phyloP scores from a whole-genome alignment of 352 stramenopile species.

The Paralagenidium karlingii region DNA sequence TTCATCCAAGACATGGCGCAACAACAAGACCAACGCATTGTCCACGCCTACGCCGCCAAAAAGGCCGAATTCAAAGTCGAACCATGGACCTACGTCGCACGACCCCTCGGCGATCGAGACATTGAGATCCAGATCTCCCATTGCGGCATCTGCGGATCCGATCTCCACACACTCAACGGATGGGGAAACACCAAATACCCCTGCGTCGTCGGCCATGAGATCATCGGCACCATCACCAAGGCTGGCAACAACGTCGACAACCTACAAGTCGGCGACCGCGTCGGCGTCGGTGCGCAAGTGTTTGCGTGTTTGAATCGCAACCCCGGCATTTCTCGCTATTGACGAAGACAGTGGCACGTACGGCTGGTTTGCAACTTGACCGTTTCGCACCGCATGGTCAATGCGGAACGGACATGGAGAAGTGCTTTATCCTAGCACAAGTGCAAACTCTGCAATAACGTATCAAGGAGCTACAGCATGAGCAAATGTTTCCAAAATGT shows the following conservation, averaged over 20 bases:
- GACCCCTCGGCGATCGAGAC: conserved; percentile 10
- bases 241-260: conserved; percentile 10
- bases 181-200: conserved; percentile 15
- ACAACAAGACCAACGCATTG: not conserved
- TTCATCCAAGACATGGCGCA: too few relatives aligned
- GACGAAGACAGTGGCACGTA: too few relatives aligned
- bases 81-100: conserved; percentile 9
- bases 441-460: not conserved
- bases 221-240: conserved; percentile 24
- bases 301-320: conserved; percentile 34
- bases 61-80: conserved; percentile 4
- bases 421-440: too few relatives aligned
- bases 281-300: conserved; percentile 37
- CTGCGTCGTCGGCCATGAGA: conserved; percentile 45
- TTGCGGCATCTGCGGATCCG: conserved; percentile 16
- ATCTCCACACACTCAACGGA: conserved; percentile 14
- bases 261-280: conserved; percentile 29
- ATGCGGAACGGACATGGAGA: too few relatives aligned
- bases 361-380: too few relatives aligned
- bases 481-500: too few relatives aligned
- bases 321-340: too few relatives aligned
- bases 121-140: conserved; percentile 16
- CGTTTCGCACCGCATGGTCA: too few relatives aligned
- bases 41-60: conserved; percentile 6
- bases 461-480: not conserved